These are phyloP conservation scores for Xanthoparmelia taractica DNA, from an alignment of 495 filamentous ascomycete genomes.

Conservation along the genomic window DNA sequence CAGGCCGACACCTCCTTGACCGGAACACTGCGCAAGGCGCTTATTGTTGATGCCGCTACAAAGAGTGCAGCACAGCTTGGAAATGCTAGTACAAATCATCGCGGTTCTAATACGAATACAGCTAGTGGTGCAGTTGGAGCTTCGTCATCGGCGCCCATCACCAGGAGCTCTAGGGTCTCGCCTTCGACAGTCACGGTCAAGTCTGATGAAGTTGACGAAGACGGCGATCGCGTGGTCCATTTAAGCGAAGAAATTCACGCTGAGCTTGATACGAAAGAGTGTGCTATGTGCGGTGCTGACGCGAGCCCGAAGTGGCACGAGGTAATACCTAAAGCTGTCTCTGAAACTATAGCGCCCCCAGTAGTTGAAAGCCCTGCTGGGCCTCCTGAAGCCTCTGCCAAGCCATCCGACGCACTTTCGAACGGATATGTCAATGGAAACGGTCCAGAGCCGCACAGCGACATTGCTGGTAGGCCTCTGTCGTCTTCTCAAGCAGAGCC, in stretches of 20 bases:
- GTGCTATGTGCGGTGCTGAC: slow-evolving; percentile 22
- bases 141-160: slow-evolving; percentile 13
- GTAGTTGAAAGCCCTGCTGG: slow-evolving; percentile 1
- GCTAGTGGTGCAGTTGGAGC: slow-evolving; percentile 27
- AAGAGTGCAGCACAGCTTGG: slow-evolving; percentile 28
- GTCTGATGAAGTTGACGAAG: slow-evolving; percentile 27
- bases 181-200: slow-evolving; percentile 26
- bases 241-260: slow-evolving; percentile 16
- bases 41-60: slow-evolving; percentile 49
- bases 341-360: slow-evolving; percentile 4
- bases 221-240: slow-evolving; percentile 27
- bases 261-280: slow-evolving; percentile 21
- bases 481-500: slow-evolving; percentile 9
- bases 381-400: not conserved
- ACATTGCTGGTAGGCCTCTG: not conserved
- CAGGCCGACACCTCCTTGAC: slow-evolving; percentile 86
- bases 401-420: not conserved
- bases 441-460: not conserved
- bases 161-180: slow-evolving; percentile 25
- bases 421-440: slow-evolving; percentile 10
- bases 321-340: slow-evolving; percentile 9
- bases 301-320: slow-evolving; percentile 28
- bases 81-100: slow-evolving; percentile 25
- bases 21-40: slow-evolving; percentile 85
- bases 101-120: slow-evolving; percentile 27